Percentiles rank a stretch among this genome's conserved stretches.
These are phyloP conservation scores for Cutaneotrichosporon spelunceum DNA, from an alignment of 1,284 basidiomycete genomes.

Conservation along the genomic window DNA sequence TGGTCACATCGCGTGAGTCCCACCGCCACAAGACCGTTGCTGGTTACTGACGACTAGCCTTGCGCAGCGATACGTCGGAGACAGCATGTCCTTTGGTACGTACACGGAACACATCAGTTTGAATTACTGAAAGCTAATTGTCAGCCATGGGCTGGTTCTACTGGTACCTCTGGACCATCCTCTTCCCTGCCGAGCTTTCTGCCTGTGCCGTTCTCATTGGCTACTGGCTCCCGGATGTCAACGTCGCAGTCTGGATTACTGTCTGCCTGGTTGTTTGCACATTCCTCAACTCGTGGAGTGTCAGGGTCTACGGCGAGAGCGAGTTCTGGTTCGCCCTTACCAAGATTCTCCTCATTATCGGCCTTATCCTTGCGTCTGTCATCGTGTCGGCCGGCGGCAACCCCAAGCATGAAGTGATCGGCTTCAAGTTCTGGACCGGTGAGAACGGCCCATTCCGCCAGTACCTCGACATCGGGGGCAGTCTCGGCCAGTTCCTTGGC, in stretches of 20 bases:
- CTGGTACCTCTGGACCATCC: constrained; percentile 66
- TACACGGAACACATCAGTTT: no score
- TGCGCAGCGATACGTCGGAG: constrained; percentile 57
- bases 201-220: constrained; percentile 74
- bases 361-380: constrained; percentile 58
- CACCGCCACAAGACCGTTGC: not conserved
- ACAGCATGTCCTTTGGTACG: constrained; percentile 72
- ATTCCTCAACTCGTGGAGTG: constrained; percentile 56
- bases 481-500: constrained; percentile 54
- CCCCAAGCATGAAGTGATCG: constrained; percentile 48
- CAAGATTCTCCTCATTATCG: constrained; percentile 72
- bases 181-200: constrained; percentile 73
- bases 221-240: constrained; percentile 63
- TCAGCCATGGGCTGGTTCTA: constrained; percentile 84
- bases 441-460: constrained; percentile 53
- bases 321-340: constrained; percentile 58
- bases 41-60: constrained; percentile 53
- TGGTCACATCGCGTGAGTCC: constrained; percentile 64
- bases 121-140: no score
- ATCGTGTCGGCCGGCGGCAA: constrained; percentile 59
- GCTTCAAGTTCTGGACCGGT: constrained; percentile 54
- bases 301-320: constrained; percentile 54
- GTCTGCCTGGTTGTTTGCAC: constrained; percentile 69
- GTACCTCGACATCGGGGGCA: constrained; percentile 46
- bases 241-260: constrained; percentile 67